These are phyloP conservation scores for Alternaria conjuncta DNA, from an alignment of 2,329 filamentous ascomycete genomes.

Conservation along the genomic window DNA sequence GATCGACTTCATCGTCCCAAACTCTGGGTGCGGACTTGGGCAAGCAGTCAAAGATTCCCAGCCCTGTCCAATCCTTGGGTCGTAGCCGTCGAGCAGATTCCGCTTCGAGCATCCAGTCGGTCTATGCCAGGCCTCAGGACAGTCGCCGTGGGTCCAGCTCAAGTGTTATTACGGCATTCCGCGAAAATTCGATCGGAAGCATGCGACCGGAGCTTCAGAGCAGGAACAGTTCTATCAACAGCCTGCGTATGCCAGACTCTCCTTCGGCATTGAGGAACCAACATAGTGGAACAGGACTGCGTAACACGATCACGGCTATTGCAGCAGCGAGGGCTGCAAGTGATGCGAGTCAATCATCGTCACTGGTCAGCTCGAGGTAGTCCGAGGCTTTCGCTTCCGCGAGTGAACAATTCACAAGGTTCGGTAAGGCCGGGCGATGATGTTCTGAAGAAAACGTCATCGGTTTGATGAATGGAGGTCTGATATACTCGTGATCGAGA, in stretches of 20 bases:
- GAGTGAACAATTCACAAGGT: neutral
- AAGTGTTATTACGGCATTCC: conserved; percentile 40
- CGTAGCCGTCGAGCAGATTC: conserved; percentile 49
- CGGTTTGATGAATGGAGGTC: neutral
- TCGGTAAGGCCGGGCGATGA: conserved; percentile 6
- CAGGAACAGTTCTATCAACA: conserved; percentile 28
- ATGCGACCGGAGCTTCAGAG: conserved; percentile 18
- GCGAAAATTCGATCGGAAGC: conserved; percentile 21
- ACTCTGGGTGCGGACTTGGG: conserved; percentile 14
- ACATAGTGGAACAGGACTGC: conserved; percentile 25
- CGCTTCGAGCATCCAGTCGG: conserved; percentile 46
- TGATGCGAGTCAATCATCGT: conserved; percentile 9
- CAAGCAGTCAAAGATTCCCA: conserved; percentile 52
- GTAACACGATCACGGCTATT: conserved; percentile 29
- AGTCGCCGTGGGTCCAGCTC: conserved; percentile 37
- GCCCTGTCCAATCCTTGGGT: conserved; percentile 47
- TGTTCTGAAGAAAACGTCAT: neutral
- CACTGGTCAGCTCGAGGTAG: conserved; percentile 3
- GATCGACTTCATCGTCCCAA: neutral
- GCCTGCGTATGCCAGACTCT: conserved; percentile 13
- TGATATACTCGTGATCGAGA: neutral
- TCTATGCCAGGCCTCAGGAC: conserved; percentile 24
- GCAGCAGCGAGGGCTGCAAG: conserved; percentile 25
- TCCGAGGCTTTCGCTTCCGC: conserved; percentile 8
- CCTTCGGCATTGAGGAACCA: conserved; percentile 18